Evolutionary conservation across 495 filamentous ascomycete genomes (phyloP), one percentile per base, ranked within the genome.

Genomic region (Aspergillus indologenus): DNA sequence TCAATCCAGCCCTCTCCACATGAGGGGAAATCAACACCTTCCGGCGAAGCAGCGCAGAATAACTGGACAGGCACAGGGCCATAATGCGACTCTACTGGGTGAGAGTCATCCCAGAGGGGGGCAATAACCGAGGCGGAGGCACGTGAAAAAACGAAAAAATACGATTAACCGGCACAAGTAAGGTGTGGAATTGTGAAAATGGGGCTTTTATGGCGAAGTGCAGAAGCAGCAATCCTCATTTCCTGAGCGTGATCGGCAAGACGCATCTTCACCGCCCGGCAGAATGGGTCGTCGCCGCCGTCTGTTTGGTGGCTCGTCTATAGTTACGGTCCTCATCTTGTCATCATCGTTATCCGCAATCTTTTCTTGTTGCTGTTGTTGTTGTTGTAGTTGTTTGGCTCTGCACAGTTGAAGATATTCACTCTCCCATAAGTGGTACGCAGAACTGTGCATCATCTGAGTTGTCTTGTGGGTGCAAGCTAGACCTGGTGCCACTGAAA

Each of bases 31-130:
- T 61, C 58, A 65, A 56, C 66, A 64, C 60, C 61, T 57, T 63
- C 64, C 65, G 71, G 54, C 67, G 65, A 64, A 70, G 58, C 51
- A 66, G 45, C 53, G 57, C 34, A 45, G 68, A 71, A 55, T 66
- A 62, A 57, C 56, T 57, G 42, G 68, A 57, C 57, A 75, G 72
- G 73, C 73, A 66, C 70, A 69, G 63, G 68, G 69, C 73, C 75
- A 77, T 77, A 60, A 66, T 71, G 67, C 42, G 59, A 54, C 46
- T 58, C 72, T 65, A 73, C 60, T 66, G 70, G 67, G 72, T 71
- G 55, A 45, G 63, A 42, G 45, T 58, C 53, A 62, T 62, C 60
- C 65, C 60, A 45, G 57, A 57, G 56, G 56, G 57, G 59, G 60
- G 22, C 20, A 19, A 9, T 12, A 45, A 51, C 3, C 14, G 26